Conservation (phyloP, 345 rosid species). For the Gynandropsis gynandra region DNA sequence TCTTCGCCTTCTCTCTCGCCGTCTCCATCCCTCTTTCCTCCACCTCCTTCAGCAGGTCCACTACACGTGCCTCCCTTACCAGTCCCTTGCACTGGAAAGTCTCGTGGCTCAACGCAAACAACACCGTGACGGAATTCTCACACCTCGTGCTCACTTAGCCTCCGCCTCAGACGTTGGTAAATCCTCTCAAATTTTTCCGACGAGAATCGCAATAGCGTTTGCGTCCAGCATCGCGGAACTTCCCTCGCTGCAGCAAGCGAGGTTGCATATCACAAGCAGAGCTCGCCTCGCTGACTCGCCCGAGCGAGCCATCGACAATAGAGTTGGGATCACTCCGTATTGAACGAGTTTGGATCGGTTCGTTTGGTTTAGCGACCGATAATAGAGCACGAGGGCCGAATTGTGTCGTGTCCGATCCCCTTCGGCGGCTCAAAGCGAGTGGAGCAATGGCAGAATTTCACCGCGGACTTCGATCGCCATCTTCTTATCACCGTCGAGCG, state of each 20-base stretch:
- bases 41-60: slow-evolving; percentile 37
- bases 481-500: slow-evolving; percentile 70
- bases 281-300: slow-evolving; percentile 43
- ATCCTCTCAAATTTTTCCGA: slow-evolving; percentile 41
- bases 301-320: slow-evolving; percentile 47
- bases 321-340: slow-evolving; percentile 47
- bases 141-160: slow-evolving; percentile 27
- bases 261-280: slow-evolving; percentile 51
- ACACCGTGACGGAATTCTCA: slow-evolving; percentile 64
- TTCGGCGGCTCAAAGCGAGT: slow-evolving; percentile 42
- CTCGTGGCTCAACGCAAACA: slow-evolving; percentile 54
- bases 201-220: slow-evolving; percentile 53
- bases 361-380: slow-evolving; percentile 52
- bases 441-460: slow-evolving; percentile 64
- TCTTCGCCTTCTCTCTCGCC: slow-evolving; percentile 43
- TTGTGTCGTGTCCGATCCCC: slow-evolving; percentile 58
- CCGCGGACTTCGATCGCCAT: slow-evolving; percentile 79
- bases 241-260: slow-evolving; percentile 64
- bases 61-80: slow-evolving; percentile 40
- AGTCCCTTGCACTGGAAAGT: slow-evolving; percentile 55
- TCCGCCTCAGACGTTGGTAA: slow-evolving; percentile 24
- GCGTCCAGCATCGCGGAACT: slow-evolving; percentile 60
- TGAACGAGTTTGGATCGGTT: slow-evolving; percentile 58
- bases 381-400: slow-evolving; percentile 66
- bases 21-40: slow-evolving; percentile 37